Percentiles rank a stretch among this genome's conserved stretches.
phyloP scores from a whole-genome alignment of 2,329 filamentous ascomycete genomes.

The Microdochium bolleyi region DNA sequence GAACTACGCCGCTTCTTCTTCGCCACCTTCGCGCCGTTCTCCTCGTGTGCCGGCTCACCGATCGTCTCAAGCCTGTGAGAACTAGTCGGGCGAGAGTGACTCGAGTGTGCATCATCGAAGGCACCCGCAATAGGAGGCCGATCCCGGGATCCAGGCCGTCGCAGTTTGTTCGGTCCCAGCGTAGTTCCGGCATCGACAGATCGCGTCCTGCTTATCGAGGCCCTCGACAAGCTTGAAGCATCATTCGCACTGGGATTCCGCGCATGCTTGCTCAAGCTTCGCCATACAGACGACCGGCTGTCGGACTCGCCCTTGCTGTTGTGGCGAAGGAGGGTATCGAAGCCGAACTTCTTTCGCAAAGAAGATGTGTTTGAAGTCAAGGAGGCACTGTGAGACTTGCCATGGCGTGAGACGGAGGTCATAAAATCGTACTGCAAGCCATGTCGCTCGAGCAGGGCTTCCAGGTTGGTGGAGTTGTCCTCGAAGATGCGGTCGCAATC shows the following conservation, averaged over 20 bases:
- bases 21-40: slow-evolving; percentile 27
- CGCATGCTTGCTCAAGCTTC: slow-evolving; percentile 78
- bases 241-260: slow-evolving; percentile 53
- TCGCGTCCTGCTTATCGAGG: slow-evolving; percentile 59
- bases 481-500: slow-evolving; percentile 88
- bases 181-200: slow-evolving; percentile 64
- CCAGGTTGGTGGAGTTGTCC: slow-evolving; percentile 25
- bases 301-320: slow-evolving; percentile 69
- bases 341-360: slow-evolving; percentile 74
- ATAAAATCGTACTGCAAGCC: slow-evolving; percentile 44
- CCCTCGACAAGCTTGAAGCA: slow-evolving; percentile 57
- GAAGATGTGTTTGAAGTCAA: slow-evolving; percentile 82
- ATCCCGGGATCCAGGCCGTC: slow-evolving; percentile 49
- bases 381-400: slow-evolving; percentile 62
- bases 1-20: slow-evolving; percentile 86
- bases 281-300: slow-evolving; percentile 70
- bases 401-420: slow-evolving; percentile 48
- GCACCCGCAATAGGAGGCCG: slow-evolving; percentile 53
- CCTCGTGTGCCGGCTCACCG: slow-evolving; percentile 44
- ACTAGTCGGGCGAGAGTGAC: slow-evolving; percentile 41
- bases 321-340: slow-evolving; percentile 67
- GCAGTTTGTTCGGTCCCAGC: slow-evolving; percentile 37
- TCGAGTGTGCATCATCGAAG: slow-evolving; percentile 42
- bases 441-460: background rate
- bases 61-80: slow-evolving; percentile 53